Base-by-base conservation (phyloP, 2,329 filamentous ascomycete genomes). In the Neoascochyta sp. region DNA sequence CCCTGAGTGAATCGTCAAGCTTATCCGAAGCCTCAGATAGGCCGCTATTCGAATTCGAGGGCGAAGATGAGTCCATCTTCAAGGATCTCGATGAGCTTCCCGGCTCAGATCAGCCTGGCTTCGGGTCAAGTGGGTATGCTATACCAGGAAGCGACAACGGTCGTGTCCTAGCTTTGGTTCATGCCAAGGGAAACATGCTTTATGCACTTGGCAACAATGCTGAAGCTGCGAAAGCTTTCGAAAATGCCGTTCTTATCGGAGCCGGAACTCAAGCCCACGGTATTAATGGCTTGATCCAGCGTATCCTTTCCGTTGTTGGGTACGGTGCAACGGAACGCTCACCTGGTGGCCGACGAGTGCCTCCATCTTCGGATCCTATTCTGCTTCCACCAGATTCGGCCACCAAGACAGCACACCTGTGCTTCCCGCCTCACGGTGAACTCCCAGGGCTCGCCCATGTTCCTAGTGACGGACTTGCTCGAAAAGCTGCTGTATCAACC, bases 131-230 rank as follows among this genome's bases (percentile, higher is more conserved):
- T 60, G 89, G 88, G 10, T 96, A 94, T 60, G 76, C 80, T 9
- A 81, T 98, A 23, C 76, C 88, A 4, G 88, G 83, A 2, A 79
- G 76, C 23, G 92, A 98, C 47, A 96, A 95, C 57, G 92, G 90
- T 7, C 79, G 92, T 37, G 87, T 98, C 52, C 74, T 98, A 24
- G 85, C 88, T n/a, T 73, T 98, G 10, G 80, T 96, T 22, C 92
- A 98, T 64, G 89, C 90, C 12, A 98, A 96, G 63, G 92, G 90
- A n/a, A 96, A 96, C 42, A 93, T 96, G 83, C 73, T 96, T 2
- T 98, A 98, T 63, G 80, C 86, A 15, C 68, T 93, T 16, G 90
- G 90, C 24, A 83, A 95, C 45, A 84, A 92, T 43, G 71, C 74
- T 21, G 78, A 74, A 22, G 92, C 92, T 22, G 88, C 90, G 1